phyloP scores from a whole-genome alignment of 108 stramenopile species.

The Tribonema minus region DNA sequence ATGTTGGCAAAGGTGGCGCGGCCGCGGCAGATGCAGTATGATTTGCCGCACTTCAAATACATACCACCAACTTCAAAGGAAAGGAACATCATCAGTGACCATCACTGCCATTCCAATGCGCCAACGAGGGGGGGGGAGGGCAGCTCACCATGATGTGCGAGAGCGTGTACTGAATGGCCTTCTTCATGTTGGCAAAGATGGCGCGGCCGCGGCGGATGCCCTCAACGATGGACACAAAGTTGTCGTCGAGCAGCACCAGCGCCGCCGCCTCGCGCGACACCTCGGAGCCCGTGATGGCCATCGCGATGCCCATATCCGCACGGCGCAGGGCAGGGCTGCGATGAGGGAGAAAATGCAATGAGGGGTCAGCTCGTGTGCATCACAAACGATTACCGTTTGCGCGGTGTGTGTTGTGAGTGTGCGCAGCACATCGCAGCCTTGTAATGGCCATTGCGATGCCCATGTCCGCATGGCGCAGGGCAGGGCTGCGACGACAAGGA shows the following conservation, averaged over 20 bases:
- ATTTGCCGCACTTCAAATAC: too few species aligned
- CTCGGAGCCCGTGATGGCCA: slow-evolving; percentile 96
- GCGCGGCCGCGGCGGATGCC: slow-evolving; percentile 68
- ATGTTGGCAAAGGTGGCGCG: slow-evolving; percentile 70
- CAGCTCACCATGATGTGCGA: neutral
- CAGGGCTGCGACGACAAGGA: too few species aligned
- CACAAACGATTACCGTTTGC: neutral
- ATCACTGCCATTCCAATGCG: too few species aligned
- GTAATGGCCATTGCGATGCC: too few species aligned
- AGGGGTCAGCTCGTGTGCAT: neutral
- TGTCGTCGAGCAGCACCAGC: slow-evolving; percentile 94
- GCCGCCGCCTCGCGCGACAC: slow-evolving; percentile 87
- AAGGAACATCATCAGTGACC: too few species aligned
- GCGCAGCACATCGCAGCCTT: neutral
- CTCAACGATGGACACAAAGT: slow-evolving; percentile 87
- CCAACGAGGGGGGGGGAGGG: too few species aligned
- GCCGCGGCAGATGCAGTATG: too few species aligned
- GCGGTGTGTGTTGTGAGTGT: neutral
- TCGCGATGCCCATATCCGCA: slow-evolving; percentile 94
- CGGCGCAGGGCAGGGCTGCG: slow-evolving; percentile 93
- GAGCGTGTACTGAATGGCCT: slow-evolving; percentile 23
- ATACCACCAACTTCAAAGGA: too few species aligned
- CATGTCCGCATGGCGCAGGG: too few species aligned
- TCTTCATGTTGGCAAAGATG: slow-evolving; percentile 73
- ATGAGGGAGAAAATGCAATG: slow-evolving; percentile 68